These are phyloP conservation scores for Millerago galiae DNA, from an alignment of 805 yeast species.

Conservation along the genomic window DNA sequence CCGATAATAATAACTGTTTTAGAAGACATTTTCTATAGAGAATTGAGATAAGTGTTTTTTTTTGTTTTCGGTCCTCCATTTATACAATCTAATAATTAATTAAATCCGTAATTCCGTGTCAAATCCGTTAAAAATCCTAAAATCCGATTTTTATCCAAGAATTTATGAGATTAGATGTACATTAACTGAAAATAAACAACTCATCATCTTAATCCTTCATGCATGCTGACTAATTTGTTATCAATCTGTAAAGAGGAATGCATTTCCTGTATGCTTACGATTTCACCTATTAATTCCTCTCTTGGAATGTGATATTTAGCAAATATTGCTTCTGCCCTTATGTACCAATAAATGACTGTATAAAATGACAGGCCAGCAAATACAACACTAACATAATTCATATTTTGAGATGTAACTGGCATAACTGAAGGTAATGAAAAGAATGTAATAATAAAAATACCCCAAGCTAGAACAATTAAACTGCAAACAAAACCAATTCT, in stretches of 20 bases:
- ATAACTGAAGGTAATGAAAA: slow-evolving; percentile 57
- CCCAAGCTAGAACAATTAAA: slow-evolving; percentile 47
- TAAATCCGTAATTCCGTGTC: too few relatives aligned
- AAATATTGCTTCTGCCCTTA: slow-evolving; percentile 30
- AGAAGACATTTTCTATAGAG: background rate
- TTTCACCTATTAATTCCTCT: slow-evolving; percentile 1
- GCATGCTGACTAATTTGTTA: too few relatives aligned
- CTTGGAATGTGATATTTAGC: slow-evolving; percentile 18
- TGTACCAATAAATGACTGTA: slow-evolving; percentile 47
- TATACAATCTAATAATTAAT: too few relatives aligned
- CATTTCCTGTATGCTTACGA: background rate
- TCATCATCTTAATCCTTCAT: too few relatives aligned
- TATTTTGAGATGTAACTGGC: slow-evolving; percentile 54
- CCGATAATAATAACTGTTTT: slow-evolving; percentile 19
- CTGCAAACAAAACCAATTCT: slow-evolving; percentile 45
- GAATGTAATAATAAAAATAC: slow-evolving; percentile 51
- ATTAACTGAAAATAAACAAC: too few relatives aligned
- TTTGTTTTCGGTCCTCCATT: too few relatives aligned
- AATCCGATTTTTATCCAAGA: too few relatives aligned
- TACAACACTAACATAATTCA: slow-evolving; percentile 67
- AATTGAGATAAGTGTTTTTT: too few relatives aligned
- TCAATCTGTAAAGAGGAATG: too few relatives aligned
- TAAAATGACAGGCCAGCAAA: slow-evolving; percentile 40
- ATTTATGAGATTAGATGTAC: too few relatives aligned
- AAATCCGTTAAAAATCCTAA: too few relatives aligned